Percentiles rank a stretch among this genome's conserved stretches.
Conservation (phyloP, 768 basidiomycete species). For the Saitozyma podzolica region DNA sequence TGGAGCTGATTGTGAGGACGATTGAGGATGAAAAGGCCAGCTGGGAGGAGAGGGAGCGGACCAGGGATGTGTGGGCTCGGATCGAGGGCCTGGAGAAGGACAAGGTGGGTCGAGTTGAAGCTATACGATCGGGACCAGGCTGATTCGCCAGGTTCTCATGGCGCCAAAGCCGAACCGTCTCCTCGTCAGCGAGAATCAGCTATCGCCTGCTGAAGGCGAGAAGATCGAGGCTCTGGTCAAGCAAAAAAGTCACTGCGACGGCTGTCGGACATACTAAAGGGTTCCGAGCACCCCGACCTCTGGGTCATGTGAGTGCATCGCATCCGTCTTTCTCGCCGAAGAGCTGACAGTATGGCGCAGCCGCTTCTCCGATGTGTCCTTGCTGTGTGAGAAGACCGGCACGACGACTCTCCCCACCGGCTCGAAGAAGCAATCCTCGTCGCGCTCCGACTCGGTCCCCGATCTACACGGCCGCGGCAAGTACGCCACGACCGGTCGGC, state of each 20-base stretch:
- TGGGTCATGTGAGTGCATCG: constrained; percentile 71
- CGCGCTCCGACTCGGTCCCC: constrained; percentile 61
- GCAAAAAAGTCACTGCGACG: constrained; percentile 82
- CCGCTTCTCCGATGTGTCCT: constrained; percentile 89
- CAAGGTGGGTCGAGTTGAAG: constrained; percentile 58
- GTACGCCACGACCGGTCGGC: constrained; percentile 75
- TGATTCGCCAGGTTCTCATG: constrained; percentile 59
- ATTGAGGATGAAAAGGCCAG: constrained; percentile 98
- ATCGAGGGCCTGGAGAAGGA: constrained; percentile 96
- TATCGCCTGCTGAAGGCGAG: constrained; percentile 44
- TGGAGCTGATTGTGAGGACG: constrained; percentile 90
- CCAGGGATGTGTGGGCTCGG: constrained; percentile 89
- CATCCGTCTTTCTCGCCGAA: not conserved
- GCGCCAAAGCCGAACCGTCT: constrained; percentile 85
- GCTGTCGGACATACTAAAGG: constrained; percentile 79
- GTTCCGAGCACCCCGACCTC: constrained; percentile 73
- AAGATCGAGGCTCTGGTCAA: constrained; percentile 65
- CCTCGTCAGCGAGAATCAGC: constrained; percentile 69
- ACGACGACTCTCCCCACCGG: constrained; percentile 62
- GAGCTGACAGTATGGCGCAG: constrained; percentile 21
- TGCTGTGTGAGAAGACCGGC: constrained; percentile 87
- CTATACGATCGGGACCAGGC: not conserved
- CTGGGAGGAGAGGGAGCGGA: constrained; percentile 93
- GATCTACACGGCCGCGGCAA: constrained; percentile 60
- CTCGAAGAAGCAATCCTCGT: constrained; percentile 10